Percentiles rank a stretch among this genome's conserved stretches.
Evolutionary conservation across 1,284 basidiomycete genomes (phyloP).

Genomic region (Ceratobasidium sp.): DNA sequence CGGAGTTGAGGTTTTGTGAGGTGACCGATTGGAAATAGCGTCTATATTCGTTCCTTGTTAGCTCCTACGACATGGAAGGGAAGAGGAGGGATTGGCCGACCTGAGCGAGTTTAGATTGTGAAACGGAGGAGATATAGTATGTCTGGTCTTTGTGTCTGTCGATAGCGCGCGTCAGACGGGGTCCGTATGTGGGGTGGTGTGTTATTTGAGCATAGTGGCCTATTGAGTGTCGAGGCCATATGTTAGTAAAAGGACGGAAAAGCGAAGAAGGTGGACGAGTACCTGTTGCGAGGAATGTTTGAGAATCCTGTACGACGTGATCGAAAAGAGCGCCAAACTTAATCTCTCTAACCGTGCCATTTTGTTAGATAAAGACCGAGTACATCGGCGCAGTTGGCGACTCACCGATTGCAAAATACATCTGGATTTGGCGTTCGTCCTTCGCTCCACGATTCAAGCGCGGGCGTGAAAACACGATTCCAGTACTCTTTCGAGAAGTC

Average conservation of each 20-base stretch:
- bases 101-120: constrained; percentile 68
- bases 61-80: not conserved
- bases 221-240: constrained; percentile 51
- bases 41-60: constrained; percentile 57
- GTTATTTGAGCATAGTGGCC: constrained; percentile 91
- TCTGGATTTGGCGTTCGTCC: constrained; percentile 94
- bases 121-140: constrained; percentile 89
- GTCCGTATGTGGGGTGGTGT: constrained; percentile 58
- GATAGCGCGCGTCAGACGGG: constrained; percentile 73
- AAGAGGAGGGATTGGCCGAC: constrained; percentile 52
- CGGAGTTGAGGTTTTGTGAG: constrained; percentile 80
- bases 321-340: constrained; percentile 92
- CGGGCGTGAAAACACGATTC: constrained; percentile 88
- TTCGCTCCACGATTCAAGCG: constrained; percentile 78
- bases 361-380: not conserved
- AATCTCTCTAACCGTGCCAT: constrained; percentile 74
- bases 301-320: constrained; percentile 61
- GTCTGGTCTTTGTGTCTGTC: constrained; percentile 90
- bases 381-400: not conserved
- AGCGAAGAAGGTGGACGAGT: constrained; percentile 39
- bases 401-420: constrained; percentile 89
- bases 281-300: constrained; percentile 85
- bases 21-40: constrained; percentile 83
- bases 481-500: constrained; percentile 91
- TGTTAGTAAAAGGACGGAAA: not conserved